A percentile compares a stretch with the other conserved stretches of the same genome.
phyloP scores from a whole-genome alignment of 177 flowering plant genomes.

The Vitis hybrid region DNA sequence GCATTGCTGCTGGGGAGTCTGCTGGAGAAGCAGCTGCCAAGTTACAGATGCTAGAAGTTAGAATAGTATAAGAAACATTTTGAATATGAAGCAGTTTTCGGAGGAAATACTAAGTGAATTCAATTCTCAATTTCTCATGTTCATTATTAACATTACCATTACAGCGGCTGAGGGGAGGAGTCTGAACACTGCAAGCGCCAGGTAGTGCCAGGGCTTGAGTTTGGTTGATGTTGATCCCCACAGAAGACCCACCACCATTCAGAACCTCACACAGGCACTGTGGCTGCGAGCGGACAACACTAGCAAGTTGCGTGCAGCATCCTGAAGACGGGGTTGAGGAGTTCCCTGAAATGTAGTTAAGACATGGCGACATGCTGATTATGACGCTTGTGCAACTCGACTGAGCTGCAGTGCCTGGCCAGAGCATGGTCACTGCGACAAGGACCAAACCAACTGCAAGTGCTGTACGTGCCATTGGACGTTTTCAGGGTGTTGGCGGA shows the following conservation, averaged over 20 bases:
- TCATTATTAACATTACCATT: constrained; percentile 27
- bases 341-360: constrained; percentile 51
- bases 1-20: constrained; percentile 33
- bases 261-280: constrained; percentile 56
- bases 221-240: constrained; percentile 19
- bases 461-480: constrained; percentile 26
- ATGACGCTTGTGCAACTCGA: constrained; percentile 43
- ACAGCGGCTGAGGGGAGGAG: constrained; percentile 35
- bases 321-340: constrained; percentile 43
- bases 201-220: constrained; percentile 29
- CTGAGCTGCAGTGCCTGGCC: constrained; percentile 44
- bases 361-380: constrained; percentile 58
- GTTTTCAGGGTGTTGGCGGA: neutral
- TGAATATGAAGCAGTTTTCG: neutral
- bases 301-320: constrained; percentile 58
- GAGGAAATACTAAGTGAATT: neutral
- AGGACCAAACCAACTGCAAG: constrained; percentile 19
- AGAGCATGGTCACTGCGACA: constrained; percentile 25
- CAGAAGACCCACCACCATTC: constrained; percentile 39
- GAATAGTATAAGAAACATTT: neutral
- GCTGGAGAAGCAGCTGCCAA: constrained; percentile 42
- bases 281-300: constrained; percentile 45
- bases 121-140: neutral
- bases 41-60: constrained; percentile 2
- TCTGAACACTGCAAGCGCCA: constrained; percentile 26